Percentiles rank a stretch among this genome's conserved stretches.
phyloP scores from a whole-genome alignment of 140 eudicot genomes.

The Stevia rebaudiana region DNA sequence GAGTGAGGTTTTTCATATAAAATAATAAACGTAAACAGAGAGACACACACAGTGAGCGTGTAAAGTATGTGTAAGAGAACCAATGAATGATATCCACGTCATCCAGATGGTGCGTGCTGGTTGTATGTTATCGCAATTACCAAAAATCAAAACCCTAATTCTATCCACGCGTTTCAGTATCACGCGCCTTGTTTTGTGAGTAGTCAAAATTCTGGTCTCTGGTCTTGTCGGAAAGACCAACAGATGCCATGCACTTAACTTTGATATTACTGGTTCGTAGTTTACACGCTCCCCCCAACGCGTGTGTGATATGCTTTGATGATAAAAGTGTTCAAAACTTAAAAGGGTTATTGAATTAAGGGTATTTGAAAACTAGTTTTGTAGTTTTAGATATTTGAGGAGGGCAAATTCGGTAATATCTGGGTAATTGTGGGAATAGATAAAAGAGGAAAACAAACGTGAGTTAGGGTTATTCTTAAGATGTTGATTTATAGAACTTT shows the following conservation, averaged over 20 bases:
- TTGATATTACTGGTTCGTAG: neutral
- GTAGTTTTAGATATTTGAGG: neutral
- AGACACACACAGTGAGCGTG: conserved; percentile 26
- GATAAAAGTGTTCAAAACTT: no score
- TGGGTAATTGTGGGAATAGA: neutral
- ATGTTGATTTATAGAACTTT: no score
- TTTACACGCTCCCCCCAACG: neutral
- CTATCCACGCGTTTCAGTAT: neutral
- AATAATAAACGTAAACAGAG: neutral
- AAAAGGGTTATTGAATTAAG: neutral
- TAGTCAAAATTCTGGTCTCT: conserved; percentile 24
- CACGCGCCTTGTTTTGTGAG: conserved; percentile 19
- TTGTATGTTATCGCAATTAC: conserved; percentile 21
- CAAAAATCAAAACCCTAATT: conserved; percentile 30
- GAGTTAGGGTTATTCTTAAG: conserved; percentile 31
- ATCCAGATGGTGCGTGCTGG: conserved; percentile 16
- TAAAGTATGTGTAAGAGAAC: neutral
- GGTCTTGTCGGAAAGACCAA: conserved; percentile 17
- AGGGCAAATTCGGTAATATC: conserved; percentile 22
- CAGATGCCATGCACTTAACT: conserved; percentile 25
- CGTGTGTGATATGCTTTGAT: neutral
- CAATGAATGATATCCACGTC: neutral
- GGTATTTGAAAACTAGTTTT: conserved; percentile 7
- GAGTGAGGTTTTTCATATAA: conserved; percentile 6
- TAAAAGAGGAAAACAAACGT: conserved; percentile 3